Evolutionary conservation across 1,284 basidiomycete genomes (phyloP), one percentile per base, ranked within the genome.

Genomic region (Pseudozyma tsukubaensis): DNA sequence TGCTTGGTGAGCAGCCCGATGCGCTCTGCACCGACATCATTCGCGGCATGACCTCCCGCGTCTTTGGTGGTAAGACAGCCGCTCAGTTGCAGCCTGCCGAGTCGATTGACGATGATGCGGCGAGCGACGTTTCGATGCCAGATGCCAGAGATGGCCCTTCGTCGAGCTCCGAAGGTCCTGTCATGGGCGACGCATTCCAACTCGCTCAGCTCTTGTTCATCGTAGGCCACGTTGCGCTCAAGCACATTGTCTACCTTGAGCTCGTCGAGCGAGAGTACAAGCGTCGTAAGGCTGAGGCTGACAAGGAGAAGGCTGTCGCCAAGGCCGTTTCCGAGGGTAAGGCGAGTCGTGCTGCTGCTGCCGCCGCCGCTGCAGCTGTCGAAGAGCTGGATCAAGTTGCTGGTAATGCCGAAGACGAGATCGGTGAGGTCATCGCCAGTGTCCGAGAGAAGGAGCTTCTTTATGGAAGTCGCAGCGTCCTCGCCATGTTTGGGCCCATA

Each of bases 241-340:
- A 98, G 85, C 94, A 99, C 72, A 94, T 98, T 60, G 94, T 97
- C 24, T 97, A 94, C 84, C 89, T 99, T 35, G 96, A 99, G 85
- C 88, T 97, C 45, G 92, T 98, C n/a, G 96, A 99, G 85, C 88
- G 95, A 40, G 96, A 99, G 84, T 92, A 93, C 90, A 99, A 99
- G 86, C 88, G 94, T 14, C 91, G 96, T 85, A 98, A 97, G 86
- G 94, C 96, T 59, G 93, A 93, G 83, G 91, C 89, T 64, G 91
- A 88, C 19, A 88, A 91, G 77, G 72, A 72, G 11, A 79, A 79
- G 65, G 63, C 59, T 1, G 55, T 63, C n/a, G 76, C 69, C 16
- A 76, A 77, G 57, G 71, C 72, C 13, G 74, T 75, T 1, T 74
- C 71, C 9, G 67, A 76, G 32, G 80, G 78, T 53, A 75, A 76